These are phyloP conservation scores for Colletotrichum sp. DNA, from an alignment of 2,329 filamentous ascomycete genomes.

Conservation along the genomic window DNA sequence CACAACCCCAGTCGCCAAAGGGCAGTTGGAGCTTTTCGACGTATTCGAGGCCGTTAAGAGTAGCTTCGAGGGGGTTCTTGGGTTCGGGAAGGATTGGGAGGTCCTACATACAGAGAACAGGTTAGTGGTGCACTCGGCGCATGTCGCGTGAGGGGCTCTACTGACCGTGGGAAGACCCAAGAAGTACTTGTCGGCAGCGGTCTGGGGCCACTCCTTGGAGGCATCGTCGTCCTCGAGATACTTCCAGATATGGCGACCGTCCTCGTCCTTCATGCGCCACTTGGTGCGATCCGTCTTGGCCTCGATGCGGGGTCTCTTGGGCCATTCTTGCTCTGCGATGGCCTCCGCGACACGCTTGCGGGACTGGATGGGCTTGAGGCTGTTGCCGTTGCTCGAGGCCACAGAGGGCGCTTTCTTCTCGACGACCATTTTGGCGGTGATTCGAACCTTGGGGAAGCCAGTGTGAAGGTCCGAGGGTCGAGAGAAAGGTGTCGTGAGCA, in stretches of 20 bases:
- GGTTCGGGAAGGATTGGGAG: conserved; percentile 75
- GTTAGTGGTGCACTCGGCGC: not conserved
- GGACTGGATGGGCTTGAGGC: conserved; percentile 27
- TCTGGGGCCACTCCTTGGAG: conserved; percentile 81
- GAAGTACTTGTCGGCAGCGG: conserved; percentile 86
- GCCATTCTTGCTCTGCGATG: conserved; percentile 36
- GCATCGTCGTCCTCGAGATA: conserved; percentile 81
- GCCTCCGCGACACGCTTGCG: conserved; percentile 50
- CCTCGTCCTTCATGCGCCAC: conserved; percentile 86
- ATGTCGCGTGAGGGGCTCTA: not conserved
- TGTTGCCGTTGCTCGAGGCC: conserved; percentile 11
- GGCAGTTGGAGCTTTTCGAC: conserved; percentile 89
- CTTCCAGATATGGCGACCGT: conserved; percentile 91
- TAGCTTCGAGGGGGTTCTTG: conserved; percentile 76
- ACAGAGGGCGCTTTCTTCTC: conserved; percentile 3
- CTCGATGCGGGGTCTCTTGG: conserved; percentile 53
- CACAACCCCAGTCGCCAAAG: conserved; percentile 93
- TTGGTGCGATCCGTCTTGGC: conserved; percentile 77
- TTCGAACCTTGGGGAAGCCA: not conserved
- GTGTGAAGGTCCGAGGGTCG: not conserved
- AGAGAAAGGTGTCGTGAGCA: not conserved
- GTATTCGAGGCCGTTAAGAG: conserved; percentile 83
- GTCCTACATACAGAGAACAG: conserved; percentile 53
- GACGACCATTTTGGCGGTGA: not conserved
- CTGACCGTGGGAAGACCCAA: conserved; percentile 79